These are phyloP conservation scores for Xylaria arbuscula DNA, from an alignment of 2,329 filamentous ascomycete genomes.

Conservation along the genomic window DNA sequence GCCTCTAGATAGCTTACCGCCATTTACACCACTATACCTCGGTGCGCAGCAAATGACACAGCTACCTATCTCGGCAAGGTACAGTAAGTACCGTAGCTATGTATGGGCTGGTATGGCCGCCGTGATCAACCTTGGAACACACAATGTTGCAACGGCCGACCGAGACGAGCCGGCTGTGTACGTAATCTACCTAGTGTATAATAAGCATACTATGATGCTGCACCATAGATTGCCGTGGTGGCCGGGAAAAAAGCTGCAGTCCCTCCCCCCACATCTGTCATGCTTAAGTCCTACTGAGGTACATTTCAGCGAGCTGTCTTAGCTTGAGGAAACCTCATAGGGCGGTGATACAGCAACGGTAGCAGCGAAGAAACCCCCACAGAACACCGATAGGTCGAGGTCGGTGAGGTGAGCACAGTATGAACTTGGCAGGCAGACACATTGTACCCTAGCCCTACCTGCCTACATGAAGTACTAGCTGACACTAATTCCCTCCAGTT, in stretches of 20 bases:
- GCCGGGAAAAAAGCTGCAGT: slow-evolving; percentile 32
- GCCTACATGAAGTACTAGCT: too few relatives aligned
- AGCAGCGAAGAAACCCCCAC: slow-evolving; percentile 5
- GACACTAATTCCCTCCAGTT: too few relatives aligned
- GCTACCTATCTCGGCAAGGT: not conserved
- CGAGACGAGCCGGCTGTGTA: slow-evolving; percentile 17
- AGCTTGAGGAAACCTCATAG: slow-evolving; percentile 13
- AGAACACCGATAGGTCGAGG: not conserved
- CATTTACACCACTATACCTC: not conserved
- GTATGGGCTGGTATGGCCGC: too few relatives aligned
- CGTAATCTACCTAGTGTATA: not conserved
- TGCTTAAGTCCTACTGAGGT: slow-evolving; percentile 2
- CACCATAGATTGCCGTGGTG: slow-evolving; percentile 23
- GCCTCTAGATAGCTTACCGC: slow-evolving; percentile 6
- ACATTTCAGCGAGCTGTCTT: slow-evolving; percentile 10
- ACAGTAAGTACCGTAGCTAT: not conserved
- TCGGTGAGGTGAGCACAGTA: not conserved
- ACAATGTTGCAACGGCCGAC: slow-evolving; percentile 22
- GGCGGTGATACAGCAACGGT: slow-evolving; percentile 13
- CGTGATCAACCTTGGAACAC: not conserved
- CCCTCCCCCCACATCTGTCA: slow-evolving; percentile 16
- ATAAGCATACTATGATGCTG: not conserved
- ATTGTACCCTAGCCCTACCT: not conserved
- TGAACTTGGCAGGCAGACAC: not conserved
- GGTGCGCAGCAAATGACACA: not conserved